Conservation (phyloP, 257 asterid genomes). For the Nicotiana otophora region DNA sequence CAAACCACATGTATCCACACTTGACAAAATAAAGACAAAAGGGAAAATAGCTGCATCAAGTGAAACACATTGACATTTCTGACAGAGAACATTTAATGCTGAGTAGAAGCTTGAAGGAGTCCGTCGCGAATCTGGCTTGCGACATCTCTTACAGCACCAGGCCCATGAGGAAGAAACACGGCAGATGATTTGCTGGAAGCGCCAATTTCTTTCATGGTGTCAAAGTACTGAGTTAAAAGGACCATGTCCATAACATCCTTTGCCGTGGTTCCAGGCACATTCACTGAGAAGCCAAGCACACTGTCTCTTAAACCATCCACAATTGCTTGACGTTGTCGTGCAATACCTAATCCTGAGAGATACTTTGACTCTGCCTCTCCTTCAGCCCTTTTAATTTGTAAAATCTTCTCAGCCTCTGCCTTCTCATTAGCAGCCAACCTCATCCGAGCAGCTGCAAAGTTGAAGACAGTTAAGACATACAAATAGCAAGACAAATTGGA, state of each 20-base stretch:
- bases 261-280: conserved; percentile 22
- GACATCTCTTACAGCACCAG: too few relatives aligned
- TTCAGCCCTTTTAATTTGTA: background rate
- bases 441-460: conserved; percentile 19
- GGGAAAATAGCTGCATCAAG: too few relatives aligned
- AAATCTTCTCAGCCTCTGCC: background rate
- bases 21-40: too few relatives aligned
- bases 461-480: background rate
- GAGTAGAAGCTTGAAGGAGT: background rate
- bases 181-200: too few relatives aligned
- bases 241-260: conserved; percentile 26
- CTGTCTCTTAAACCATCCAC: conserved; percentile 25
- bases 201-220: too few relatives aligned
- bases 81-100: background rate
- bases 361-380: conserved; percentile 20
- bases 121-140: too few relatives aligned
- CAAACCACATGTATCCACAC: too few relatives aligned
- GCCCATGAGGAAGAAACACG: too few relatives aligned
- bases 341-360: conserved; percentile 19
- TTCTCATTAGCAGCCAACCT: conserved; percentile 28
- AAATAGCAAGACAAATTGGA: background rate
- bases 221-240: conserved; percentile 17
- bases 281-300: conserved; percentile 20
- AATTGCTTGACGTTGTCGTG: conserved; percentile 25
- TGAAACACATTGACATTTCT: too few relatives aligned